A percentile compares a stretch with the other conserved stretches of the same genome.
These are phyloP conservation scores for Silene conica DNA, from an alignment of 148 eudicot genomes.

Conservation along the genomic window DNA sequence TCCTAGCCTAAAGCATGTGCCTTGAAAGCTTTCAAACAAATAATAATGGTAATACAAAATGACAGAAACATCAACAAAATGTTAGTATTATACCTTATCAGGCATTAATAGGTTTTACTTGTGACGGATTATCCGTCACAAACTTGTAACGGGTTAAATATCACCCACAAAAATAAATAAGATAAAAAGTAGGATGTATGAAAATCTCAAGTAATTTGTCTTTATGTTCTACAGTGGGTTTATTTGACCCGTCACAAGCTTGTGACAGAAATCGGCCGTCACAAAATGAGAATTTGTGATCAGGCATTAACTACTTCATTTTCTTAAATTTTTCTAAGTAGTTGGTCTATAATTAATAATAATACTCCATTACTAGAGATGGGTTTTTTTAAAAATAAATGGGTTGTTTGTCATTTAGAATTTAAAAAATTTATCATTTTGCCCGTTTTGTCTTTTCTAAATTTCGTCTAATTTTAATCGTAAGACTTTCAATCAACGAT, in stretches of 20 bases:
- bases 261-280: too few relatives aligned
- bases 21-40: conserved; percentile 15
- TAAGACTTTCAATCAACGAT: too few relatives aligned
- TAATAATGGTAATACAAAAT: conserved; percentile 17
- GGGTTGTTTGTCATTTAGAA: background rate
- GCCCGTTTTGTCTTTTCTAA: background rate
- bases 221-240: too few relatives aligned
- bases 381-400: background rate
- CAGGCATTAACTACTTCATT: background rate
- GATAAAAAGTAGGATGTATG: too few relatives aligned
- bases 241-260: too few relatives aligned
- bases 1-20: conserved; percentile 30
- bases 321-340: background rate
- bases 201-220: too few relatives aligned
- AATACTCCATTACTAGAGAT: background rate
- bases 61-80: conserved; percentile 9
- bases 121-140: too few relatives aligned
- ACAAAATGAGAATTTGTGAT: too few relatives aligned
- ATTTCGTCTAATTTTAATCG: too few relatives aligned
- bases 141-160: too few relatives aligned
- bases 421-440: background rate
- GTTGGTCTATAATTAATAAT: background rate
- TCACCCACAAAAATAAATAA: too few relatives aligned
- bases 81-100: conserved; percentile 4
- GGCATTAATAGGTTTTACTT: too few relatives aligned